Evolutionary conservation across 805 yeast genomes (phyloP).

Genomic region (Candida nemodendra): DNA sequence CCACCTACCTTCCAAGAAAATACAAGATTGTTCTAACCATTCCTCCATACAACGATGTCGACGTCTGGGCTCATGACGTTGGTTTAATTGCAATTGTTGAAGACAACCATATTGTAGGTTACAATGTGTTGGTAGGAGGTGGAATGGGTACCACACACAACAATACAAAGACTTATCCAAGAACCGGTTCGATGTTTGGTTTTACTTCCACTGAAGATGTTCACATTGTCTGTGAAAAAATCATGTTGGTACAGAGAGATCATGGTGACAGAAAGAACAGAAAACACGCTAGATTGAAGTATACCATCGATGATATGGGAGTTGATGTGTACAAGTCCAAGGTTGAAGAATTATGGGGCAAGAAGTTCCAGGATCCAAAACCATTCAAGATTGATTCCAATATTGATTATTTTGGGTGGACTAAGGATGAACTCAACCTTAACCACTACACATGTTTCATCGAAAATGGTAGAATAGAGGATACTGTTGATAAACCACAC

Average conservation of each 20-base stretch:
- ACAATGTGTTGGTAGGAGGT: constrained; percentile 91
- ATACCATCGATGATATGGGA: constrained; percentile 93
- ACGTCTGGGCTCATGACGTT: constrained; percentile 92
- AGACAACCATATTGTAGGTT: constrained; percentile 68
- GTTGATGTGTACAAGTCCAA: constrained; percentile 74
- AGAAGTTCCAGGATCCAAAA: constrained; percentile 65
- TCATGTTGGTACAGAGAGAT: constrained; percentile 93
- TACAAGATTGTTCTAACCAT: constrained; percentile 92
- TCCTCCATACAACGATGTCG: constrained; percentile 96
- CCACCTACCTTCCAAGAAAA: constrained; percentile 89
- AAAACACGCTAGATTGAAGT: constrained; percentile 96
- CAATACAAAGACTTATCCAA: constrained; percentile 93
- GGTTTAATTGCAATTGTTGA: constrained; percentile 87
- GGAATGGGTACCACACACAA: constrained; percentile 99
- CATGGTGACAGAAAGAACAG: constrained; percentile 93
- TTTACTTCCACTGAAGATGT: constrained; percentile 66
- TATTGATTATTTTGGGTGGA: constrained; percentile 93
- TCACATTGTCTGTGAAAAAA: constrained; percentile 79
- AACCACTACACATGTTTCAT: constrained; percentile 93
- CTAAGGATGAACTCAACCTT: constrained; percentile 74
- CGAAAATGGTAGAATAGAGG: constrained; percentile 96
- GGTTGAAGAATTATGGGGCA: constrained; percentile 83
- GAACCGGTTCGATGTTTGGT: constrained; percentile 89
- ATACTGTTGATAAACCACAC: constrained; percentile 85
- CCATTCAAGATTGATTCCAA: constrained; percentile 81